Evolutionary conservation across 305 asterid species (phyloP), one percentile per base, ranked within the genome.

Genomic region (Fraxinus albicans): DNA sequence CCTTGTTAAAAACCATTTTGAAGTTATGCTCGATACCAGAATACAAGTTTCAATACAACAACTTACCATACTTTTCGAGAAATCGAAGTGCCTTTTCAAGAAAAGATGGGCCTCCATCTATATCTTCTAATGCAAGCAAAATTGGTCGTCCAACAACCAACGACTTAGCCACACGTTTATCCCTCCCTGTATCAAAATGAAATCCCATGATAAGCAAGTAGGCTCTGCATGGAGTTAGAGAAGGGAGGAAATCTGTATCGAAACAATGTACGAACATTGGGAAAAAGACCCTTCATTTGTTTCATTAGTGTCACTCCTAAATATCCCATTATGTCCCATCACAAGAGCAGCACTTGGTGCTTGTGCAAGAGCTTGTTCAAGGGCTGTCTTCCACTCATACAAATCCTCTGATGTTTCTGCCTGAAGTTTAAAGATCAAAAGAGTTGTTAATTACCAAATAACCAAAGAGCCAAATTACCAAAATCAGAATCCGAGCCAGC

Each of bases 331-430:
- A 79, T 94, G 96, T 70, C 99, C 99, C 98, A 95, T 92, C 87
- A 95, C 98, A 87, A 97, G 97, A 74, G 98, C 99, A 88, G 98
- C 98, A 90, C 90, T 95, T 77, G 99, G 99, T 40, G 99, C 99
- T 90, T 95, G 99, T 36, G 93, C 93, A 87, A 97, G 98, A 88
- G 99, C 99, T 83, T 87, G 90, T 80, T 97, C 99, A 53, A 97
- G 99, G 47, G 99, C 98, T 34, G 93, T 90, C 90, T 97, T 97
- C 99, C 99, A 97, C 89, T 94, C 99, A 40, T 87, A 94, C 89
- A 97, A 92, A 88, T 97, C 99, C 86, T 94, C 99, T 47, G 94
- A 88, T 55, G 99, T 90, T 92, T 95, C 99, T 36, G 99, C 97
- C 99, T 97, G 87, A 87, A 85, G 85, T 82, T 77, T 73, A 77